These are phyloP conservation scores for Candida ipomoeae DNA, from an alignment of 805 yeast species.

Conservation along the genomic window DNA sequence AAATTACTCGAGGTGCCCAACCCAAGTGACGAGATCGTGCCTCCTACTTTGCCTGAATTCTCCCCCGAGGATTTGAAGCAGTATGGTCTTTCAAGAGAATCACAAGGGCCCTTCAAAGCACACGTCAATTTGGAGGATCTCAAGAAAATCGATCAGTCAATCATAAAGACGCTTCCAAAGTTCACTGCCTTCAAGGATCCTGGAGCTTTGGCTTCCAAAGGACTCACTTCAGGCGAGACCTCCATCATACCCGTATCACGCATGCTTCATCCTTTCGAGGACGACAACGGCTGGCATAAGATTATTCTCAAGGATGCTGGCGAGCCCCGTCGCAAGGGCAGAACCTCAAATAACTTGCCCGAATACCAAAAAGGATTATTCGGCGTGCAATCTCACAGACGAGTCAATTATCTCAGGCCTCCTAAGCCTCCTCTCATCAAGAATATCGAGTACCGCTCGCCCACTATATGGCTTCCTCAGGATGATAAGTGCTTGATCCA, in stretches of 20 bases:
- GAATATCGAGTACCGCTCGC: slow-evolving; percentile 77
- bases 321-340: background rate
- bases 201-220: slow-evolving; percentile 6
- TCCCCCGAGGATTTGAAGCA: slow-evolving; percentile 29
- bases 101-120: slow-evolving; percentile 41
- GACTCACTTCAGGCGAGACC: slow-evolving; percentile 20
- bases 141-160: slow-evolving; percentile 43
- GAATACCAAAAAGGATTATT: slow-evolving; percentile 56
- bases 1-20: slow-evolving; percentile 26
- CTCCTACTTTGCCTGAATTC: slow-evolving; percentile 24
- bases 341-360: slow-evolving; percentile 24
- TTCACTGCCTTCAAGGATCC: slow-evolving; percentile 46
- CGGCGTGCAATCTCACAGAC: slow-evolving; percentile 47
- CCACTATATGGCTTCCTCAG: slow-evolving; percentile 94
- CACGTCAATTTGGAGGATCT: slow-evolving; percentile 40
- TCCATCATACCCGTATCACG: slow-evolving; percentile 59
- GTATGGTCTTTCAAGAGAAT: slow-evolving; percentile 1
- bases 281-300: slow-evolving; percentile 60
- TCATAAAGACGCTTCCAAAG: slow-evolving; percentile 45
- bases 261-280: slow-evolving; percentile 59
- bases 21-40: slow-evolving; percentile 29
- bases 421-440: slow-evolving; percentile 87
- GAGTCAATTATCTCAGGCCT: slow-evolving; percentile 68
- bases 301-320: slow-evolving; percentile 43
- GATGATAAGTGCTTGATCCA: slow-evolving; percentile 80